These are phyloP conservation scores for Escovopsis sp. DNA, from an alignment of 2,329 filamentous ascomycete genomes.

Conservation along the genomic window DNA sequence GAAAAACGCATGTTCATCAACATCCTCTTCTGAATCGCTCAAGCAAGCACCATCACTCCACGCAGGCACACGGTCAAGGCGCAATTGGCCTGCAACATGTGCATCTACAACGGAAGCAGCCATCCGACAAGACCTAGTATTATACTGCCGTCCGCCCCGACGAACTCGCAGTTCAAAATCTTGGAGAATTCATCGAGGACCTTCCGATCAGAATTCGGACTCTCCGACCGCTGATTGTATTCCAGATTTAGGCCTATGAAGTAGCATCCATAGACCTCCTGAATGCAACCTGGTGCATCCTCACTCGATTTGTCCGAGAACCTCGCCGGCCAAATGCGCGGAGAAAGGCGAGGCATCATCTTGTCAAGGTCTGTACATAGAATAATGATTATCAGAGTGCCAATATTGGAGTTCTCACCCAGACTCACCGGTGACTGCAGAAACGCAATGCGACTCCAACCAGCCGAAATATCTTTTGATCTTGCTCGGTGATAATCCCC, in stretches of 20 bases:
- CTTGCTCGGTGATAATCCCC: conserved; percentile 41
- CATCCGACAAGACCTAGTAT: conserved; percentile 34
- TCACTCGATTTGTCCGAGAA: conserved; percentile 28
- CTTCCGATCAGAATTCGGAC: conserved; percentile 27
- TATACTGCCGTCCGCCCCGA: conserved; percentile 32
- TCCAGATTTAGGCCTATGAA: conserved; percentile 39
- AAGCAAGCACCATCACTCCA: conserved; percentile 24
- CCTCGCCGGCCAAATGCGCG: conserved; percentile 48
- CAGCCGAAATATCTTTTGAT: conserved; percentile 44
- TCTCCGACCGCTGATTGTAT: conserved; percentile 10
- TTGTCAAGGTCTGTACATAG: conserved; percentile 36
- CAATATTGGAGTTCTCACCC: neutral
- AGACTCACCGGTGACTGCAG: conserved; percentile 40
- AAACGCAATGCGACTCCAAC: conserved; percentile 46
- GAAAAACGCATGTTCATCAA: conserved; percentile 22
- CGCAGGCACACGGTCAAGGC: conserved; percentile 34
- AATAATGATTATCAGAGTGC: conserved; percentile 1
- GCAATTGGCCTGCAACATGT: conserved; percentile 26
- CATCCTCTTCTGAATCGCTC: conserved; percentile 28
- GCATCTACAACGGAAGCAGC: conserved; percentile 24
- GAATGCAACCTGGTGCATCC: conserved; percentile 10
- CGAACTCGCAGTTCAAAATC: conserved; percentile 35
- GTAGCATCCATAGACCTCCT: conserved; percentile 46
- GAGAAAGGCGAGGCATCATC: conserved; percentile 33
- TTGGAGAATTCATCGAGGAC: conserved; percentile 28